Evolutionary conservation across 331 rosid genomes (phyloP).

Genomic region (Acacia concinna): DNA sequence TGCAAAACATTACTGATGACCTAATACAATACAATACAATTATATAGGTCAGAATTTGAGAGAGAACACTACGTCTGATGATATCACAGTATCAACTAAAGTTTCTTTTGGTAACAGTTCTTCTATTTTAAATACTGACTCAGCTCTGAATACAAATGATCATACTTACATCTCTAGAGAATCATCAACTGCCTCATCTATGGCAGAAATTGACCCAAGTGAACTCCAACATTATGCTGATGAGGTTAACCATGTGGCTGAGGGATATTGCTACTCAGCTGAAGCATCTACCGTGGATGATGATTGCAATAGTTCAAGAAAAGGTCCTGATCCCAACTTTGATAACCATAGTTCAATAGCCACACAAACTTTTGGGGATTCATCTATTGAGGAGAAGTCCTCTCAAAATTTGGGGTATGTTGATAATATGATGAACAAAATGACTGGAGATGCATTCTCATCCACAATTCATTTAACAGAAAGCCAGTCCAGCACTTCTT

Average conservation of each 20-base stretch:
- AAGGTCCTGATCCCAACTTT: slow-evolving; percentile 28
- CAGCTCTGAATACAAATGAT: slow-evolving; percentile 26
- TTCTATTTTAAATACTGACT: slow-evolving; percentile 28
- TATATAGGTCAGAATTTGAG: slow-evolving; percentile 73
- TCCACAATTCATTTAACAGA: slow-evolving; percentile 27
- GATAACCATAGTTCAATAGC: slow-evolving; percentile 34
- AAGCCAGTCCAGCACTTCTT: slow-evolving; percentile 32
- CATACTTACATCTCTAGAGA: slow-evolving; percentile 26
- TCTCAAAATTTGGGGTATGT: slow-evolving; percentile 33
- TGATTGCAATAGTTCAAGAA: slow-evolving; percentile 34
- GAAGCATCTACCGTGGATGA: slow-evolving; percentile 31
- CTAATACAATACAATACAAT: slow-evolving; percentile 22
- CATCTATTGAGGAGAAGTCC: slow-evolving; percentile 16
- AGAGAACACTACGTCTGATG: slow-evolving; percentile 33
- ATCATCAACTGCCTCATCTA: slow-evolving; percentile 22
- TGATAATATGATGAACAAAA: slow-evolving; percentile 31
- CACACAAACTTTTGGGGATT: slow-evolving; percentile 40
- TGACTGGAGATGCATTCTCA: slow-evolving; percentile 38
- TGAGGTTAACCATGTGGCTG: slow-evolving; percentile 29
- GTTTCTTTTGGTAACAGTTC: slow-evolving; percentile 31
- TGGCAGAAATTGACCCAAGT: slow-evolving; percentile 22
- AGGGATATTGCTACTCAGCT: slow-evolving; percentile 29
- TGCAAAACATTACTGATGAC: slow-evolving; percentile 43
- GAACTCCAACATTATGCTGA: slow-evolving; percentile 38
- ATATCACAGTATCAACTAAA: slow-evolving; percentile 16